Evolutionary conservation across 2,329 filamentous ascomycete genomes (phyloP), one percentile per base, ranked within the genome.

Genomic region (Fusarium continuum): DNA sequence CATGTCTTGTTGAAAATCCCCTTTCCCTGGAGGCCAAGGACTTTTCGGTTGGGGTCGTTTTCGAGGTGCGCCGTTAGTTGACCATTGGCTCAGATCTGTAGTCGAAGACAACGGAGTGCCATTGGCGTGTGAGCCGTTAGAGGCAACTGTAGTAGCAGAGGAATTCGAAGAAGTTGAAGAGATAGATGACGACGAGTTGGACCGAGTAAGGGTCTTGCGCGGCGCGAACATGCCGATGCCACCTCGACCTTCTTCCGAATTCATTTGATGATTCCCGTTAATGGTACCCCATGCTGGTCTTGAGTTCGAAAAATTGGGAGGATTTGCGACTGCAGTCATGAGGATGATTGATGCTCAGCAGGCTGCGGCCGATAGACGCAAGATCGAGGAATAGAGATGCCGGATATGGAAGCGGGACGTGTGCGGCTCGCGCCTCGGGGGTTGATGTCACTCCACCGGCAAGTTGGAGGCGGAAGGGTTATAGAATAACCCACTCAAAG

Each of bases 181-280:
- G 55, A 96, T 83, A 43, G 93, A 97, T 6, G 93, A 96, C 52
- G 92, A 95, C 29, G 94, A 98, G 82, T 92, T 96, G 73, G 90
- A 90, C 75, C 94, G 88, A 76, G 94, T 91, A 61, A 92, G 84
- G 74, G 85, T 88, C 80, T 97, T 97, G 71, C 93, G 91, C 73
- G 92, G 91, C 85, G 91, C 89, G 76, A 96, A 92, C 86, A 96
- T 93, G 77, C 69, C 67, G 28, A 69, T 69, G 53, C 66, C 65
- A 53, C 90, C 89, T 79, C 90, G 88, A 67, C 90, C 87, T 78
- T 96, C 92, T 80, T 96, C 92, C 75, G 88, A 80, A 79, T 90
- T 91, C 87, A 92, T 91, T 74, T 89, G 84, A 80, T 85, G 81
- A 70, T 79, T 77, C 69, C 82, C 81, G 78, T 83, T 87, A 85